Conservation (phyloP, 2,329 filamentous ascomycete species). For the Coniochaeta ligniaria region DNA sequence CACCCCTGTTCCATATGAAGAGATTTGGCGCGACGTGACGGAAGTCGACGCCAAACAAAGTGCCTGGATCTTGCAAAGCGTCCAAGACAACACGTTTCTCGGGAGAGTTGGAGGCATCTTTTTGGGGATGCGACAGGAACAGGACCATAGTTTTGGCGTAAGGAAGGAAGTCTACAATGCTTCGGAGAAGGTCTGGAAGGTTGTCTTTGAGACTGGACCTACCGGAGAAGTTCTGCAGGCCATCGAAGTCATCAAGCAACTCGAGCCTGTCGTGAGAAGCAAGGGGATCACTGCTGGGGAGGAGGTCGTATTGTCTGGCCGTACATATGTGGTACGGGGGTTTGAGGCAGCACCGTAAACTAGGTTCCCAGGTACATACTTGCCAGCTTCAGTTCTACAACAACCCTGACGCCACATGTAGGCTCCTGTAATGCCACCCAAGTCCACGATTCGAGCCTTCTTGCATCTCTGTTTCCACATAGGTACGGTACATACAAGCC, state of each 20-base stretch:
- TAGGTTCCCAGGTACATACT: no score
- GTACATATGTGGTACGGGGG: neutral
- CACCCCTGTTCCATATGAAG: conserved; percentile 11
- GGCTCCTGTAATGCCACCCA: no score
- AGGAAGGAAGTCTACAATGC: conserved; percentile 1
- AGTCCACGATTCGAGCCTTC: no score
- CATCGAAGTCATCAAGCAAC: neutral
- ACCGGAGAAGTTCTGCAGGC: neutral
- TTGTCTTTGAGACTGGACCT: neutral
- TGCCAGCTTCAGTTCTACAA: no score
- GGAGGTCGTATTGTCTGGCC: neutral
- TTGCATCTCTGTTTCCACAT: no score
- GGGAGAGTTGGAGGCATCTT: conserved; percentile 12
- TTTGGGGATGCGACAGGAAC: conserved; percentile 8
- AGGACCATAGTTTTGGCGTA: neutral
- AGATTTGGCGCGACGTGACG: conserved; percentile 15
- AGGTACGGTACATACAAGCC: no score
- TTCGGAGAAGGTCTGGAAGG: neutral
- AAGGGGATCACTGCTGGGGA: neutral
- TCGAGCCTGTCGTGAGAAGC: neutral
- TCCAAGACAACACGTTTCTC: conserved; percentile 10
- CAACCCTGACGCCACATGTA: no score
- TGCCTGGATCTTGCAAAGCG: conserved; percentile 14
- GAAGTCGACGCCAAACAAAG: conserved; percentile 1
- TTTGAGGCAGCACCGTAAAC: no score